Percentiles rank a stretch among this genome's conserved stretches.
phyloP scores from a whole-genome alignment of 495 filamentous ascomycete genomes.

The Elasticomyces elasticus region DNA sequence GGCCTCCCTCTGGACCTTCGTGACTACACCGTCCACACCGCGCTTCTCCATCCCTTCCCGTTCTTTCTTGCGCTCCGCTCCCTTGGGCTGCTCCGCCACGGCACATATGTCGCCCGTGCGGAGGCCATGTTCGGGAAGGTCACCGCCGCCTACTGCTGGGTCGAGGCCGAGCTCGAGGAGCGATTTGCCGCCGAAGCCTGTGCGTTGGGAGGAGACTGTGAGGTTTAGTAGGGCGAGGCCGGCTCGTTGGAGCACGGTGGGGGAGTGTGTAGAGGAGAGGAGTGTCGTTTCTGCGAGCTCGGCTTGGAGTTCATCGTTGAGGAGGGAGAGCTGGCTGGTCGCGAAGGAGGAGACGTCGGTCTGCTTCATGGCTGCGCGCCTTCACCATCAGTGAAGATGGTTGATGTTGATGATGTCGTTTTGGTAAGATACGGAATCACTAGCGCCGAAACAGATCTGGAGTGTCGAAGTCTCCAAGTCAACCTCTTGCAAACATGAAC shows the following conservation, averaged over 20 bases:
- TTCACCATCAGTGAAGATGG: no score
- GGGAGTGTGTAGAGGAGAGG: conserved; percentile 60
- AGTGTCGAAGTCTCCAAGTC: no score
- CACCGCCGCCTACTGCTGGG: conserved; percentile 45
- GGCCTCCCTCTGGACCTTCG: conserved; percentile 48
- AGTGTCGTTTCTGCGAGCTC: conserved; percentile 64
- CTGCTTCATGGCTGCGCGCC: no score
- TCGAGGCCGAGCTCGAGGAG: conserved; percentile 75
- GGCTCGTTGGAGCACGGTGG: conserved; percentile 66
- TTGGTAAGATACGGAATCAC: no score
- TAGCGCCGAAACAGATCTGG: no score
- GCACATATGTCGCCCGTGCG: conserved; percentile 80
- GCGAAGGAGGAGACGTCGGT: conserved; percentile 65
- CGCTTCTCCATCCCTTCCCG: conserved; percentile 50
- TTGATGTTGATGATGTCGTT: no score
- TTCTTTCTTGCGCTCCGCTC: conserved; percentile 63
- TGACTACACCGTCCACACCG: conserved; percentile 75
- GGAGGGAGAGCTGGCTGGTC: conserved; percentile 63
- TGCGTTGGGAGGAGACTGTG: conserved; percentile 65
- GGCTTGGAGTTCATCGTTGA: conserved; percentile 65
- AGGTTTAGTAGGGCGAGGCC: conserved; percentile 83
- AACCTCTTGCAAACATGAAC: no score
- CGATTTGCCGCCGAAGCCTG: conserved; percentile 78
- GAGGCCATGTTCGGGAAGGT: conserved; percentile 70
- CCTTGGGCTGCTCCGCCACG: conserved; percentile 62